Base-by-base conservation (phyloP, 805 yeast genomes). In the Candida montana region DNA sequence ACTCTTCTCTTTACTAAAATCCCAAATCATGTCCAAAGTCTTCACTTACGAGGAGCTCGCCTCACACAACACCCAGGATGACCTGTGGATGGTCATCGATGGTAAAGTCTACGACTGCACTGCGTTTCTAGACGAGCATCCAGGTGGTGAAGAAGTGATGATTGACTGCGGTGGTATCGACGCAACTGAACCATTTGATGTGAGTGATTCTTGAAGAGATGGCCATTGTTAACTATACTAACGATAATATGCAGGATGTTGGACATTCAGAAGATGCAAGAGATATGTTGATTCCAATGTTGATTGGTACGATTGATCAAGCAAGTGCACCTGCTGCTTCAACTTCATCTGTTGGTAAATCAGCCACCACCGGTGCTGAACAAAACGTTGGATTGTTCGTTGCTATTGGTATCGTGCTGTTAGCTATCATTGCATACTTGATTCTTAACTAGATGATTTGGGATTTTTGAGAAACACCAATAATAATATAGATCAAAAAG, bases 181-280 rank as follows among this genome's bases (percentile, higher is more conserved):
- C 60, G 91, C 90, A 37, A 85, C 96, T 13, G 77, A 77, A 42
- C 79, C 89, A 34, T 79, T 91, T 77, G 81, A 72, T 54, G 60
- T 72, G 47, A 71, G 74, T 53, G 67, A n/a, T n/a, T n/a, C n/a
- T n/a, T n/a, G n/a, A n/a, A n/a, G n/a, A n/a, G n/a, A n/a, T n/a
- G n/a, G n/a, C n/a, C n/a, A n/a, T n/a, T n/a, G n/a, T n/a, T n/a
- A n/a, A n/a, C n/a, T 17, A 8, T 32, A 41, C 38, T 37, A 33
- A 44, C 44, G 15, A 24, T 11, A 8, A 7, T 2, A 15, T 15
- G 31, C 74, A 41, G 80, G 96, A 88, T 58, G 90, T 93, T 60
- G 99, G 99, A 28, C 99, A 93, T 68, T 88, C 98, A 28, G 97
- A 90, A 49, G 96, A 90, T 52, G 98, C 99, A 31, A 79, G 81